Evolutionary conservation across 1,284 basidiomycete species (phyloP).

Genomic region (Pseudomicrostroma phylloplanum): DNA sequence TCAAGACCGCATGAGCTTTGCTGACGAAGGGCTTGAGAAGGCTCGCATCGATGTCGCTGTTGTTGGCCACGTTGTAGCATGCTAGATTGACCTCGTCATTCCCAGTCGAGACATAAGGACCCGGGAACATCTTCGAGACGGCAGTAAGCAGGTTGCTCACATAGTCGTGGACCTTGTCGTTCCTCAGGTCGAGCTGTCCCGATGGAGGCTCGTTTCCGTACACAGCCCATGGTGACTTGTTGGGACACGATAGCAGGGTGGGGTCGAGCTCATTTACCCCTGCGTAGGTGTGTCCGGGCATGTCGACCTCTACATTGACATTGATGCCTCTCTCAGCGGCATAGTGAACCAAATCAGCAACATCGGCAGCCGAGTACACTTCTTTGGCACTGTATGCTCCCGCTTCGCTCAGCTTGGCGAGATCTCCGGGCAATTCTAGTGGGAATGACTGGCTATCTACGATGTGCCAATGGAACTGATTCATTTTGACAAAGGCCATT

Average conservation of each 20-base stretch:
- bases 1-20: slow-evolving; percentile 56
- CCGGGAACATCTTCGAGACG: slow-evolving; percentile 55
- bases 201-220: slow-evolving; percentile 63
- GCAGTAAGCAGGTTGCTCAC: slow-evolving; percentile 52
- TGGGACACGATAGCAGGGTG: slow-evolving; percentile 67
- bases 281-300: slow-evolving; percentile 70
- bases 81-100: slow-evolving; percentile 72
- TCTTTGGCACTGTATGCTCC: slow-evolving; percentile 64
- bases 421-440: slow-evolving; percentile 56
- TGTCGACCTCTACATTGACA: slow-evolving; percentile 66
- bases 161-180: slow-evolving; percentile 11
- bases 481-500: slow-evolving; percentile 78
- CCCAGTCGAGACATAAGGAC: slow-evolving; percentile 67
- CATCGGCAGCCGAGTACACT: slow-evolving; percentile 62
- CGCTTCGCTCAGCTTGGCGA: slow-evolving; percentile 60
- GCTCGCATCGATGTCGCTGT: slow-evolving; percentile 25
- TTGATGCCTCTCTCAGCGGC: slow-evolving; percentile 73
- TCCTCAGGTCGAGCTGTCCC: slow-evolving; percentile 68
- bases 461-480: slow-evolving; percentile 70
- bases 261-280: slow-evolving; percentile 62
- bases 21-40: slow-evolving; percentile 60
- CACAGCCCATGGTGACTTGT: slow-evolving; percentile 60
- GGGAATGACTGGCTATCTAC: slow-evolving; percentile 63
- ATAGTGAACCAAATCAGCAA: slow-evolving; percentile 63
- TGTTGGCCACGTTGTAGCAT: slow-evolving; percentile 58